These are phyloP conservation scores for Arthrinium phaeospermum DNA, from an alignment of 2,329 filamentous ascomycete genomes.

Conservation along the genomic window DNA sequence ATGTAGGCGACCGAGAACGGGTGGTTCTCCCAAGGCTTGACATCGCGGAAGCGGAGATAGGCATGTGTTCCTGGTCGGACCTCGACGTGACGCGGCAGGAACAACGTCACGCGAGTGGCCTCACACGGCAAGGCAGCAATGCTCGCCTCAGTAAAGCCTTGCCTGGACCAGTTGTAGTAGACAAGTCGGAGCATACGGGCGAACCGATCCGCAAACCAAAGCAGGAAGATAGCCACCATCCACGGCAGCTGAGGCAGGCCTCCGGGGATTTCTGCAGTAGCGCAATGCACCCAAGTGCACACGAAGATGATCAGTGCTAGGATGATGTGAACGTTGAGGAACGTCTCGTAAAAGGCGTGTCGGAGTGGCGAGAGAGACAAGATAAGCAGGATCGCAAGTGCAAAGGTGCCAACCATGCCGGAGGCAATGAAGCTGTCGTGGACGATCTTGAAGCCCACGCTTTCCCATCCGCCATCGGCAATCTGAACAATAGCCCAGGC, in stretches of 20 bases:
- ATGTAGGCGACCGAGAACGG: constrained; percentile 83
- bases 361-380: constrained; percentile 79
- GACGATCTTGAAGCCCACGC: constrained; percentile 59
- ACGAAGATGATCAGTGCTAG: constrained; percentile 71
- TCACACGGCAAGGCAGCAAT: constrained; percentile 74
- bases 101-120: constrained; percentile 71
- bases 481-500: constrained; percentile 78
- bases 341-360: constrained; percentile 97
- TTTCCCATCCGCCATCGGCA: constrained; percentile 66
- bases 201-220: constrained; percentile 78
- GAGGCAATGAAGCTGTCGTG: constrained; percentile 69
- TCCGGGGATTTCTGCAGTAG: constrained; percentile 67
- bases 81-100: constrained; percentile 68
- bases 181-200: constrained; percentile 67
- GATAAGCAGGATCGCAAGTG: constrained; percentile 70
- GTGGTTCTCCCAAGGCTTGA: constrained; percentile 75
- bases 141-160: constrained; percentile 66
- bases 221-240: constrained; percentile 73
- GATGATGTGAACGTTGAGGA: constrained; percentile 84
- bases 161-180: constrained; percentile 68
- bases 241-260: constrained; percentile 75
- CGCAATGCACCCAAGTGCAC: constrained; percentile 80
- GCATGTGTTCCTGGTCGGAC: constrained; percentile 75
- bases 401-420: constrained; percentile 65
- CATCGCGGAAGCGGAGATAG: constrained; percentile 72